Percentiles rank a stretch among this genome's conserved stretches.
phyloP scores from a whole-genome alignment of 2,329 filamentous ascomycete species.

The Tympanopsis confertula region DNA sequence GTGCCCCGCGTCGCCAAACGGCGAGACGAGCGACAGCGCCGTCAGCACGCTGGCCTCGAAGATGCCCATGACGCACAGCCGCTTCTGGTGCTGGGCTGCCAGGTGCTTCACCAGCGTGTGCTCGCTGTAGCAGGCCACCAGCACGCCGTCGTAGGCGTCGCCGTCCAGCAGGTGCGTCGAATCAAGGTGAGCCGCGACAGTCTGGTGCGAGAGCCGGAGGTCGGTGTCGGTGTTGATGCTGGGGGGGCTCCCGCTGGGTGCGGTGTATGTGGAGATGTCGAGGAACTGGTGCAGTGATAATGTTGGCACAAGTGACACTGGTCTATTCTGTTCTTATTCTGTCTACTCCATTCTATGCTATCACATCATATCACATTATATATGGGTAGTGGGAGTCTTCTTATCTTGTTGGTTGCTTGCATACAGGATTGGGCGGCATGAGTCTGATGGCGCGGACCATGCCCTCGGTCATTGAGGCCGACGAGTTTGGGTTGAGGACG shows the following conservation, averaged over 20 bases:
- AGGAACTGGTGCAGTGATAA: slow-evolving; percentile 21
- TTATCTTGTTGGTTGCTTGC: too few relatives aligned
- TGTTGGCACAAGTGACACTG: slow-evolving; percentile 4
- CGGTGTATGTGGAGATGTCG: slow-evolving; percentile 54
- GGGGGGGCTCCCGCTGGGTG: slow-evolving; percentile 45
- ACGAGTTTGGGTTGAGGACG: slow-evolving; percentile 73
- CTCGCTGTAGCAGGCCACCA: slow-evolving; percentile 80
- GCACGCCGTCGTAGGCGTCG: slow-evolving; percentile 56
- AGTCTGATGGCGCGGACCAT: slow-evolving; percentile 37
- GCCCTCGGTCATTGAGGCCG: slow-evolving; percentile 56
- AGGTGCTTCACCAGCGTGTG: slow-evolving; percentile 64
- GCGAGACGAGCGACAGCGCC: slow-evolving; percentile 39
- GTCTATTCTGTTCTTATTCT: too few relatives aligned
- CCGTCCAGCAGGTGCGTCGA: slow-evolving; percentile 16
- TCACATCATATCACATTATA: too few relatives aligned
- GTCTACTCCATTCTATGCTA: too few relatives aligned
- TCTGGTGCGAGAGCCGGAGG: slow-evolving; percentile 47
- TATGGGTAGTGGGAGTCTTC: too few relatives aligned
- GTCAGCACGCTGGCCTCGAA: slow-evolving; percentile 72
- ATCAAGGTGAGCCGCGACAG: slow-evolving; percentile 45
- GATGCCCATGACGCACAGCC: slow-evolving; percentile 61
- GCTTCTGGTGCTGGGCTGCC: slow-evolving; percentile 13
- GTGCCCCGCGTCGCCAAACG: slow-evolving; percentile 9
- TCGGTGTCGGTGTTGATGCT: slow-evolving; percentile 72
- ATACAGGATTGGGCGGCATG: too few relatives aligned